Conservation (phyloP, 352 stramenopile species). For the Phytophthora pistaciae region DNA sequence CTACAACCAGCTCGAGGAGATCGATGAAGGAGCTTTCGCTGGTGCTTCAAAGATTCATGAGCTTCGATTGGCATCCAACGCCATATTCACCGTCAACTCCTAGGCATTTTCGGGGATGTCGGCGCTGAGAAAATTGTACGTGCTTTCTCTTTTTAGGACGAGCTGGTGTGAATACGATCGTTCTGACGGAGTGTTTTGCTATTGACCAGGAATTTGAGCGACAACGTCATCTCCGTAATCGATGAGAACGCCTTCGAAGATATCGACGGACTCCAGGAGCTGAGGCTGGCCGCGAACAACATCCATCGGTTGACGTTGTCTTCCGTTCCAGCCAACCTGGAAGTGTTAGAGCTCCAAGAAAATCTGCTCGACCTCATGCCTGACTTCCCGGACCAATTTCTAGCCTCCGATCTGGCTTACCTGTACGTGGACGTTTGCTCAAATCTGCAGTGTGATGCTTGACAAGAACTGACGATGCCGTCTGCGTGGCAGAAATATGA, state of each 20-base stretch:
- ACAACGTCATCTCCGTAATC: slow-evolving; percentile 80
- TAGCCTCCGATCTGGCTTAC: slow-evolving; percentile 44
- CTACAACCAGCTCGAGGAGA: slow-evolving; percentile 68
- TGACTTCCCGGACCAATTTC: slow-evolving; percentile 42
- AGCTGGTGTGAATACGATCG: background rate
- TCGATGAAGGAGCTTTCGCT: slow-evolving; percentile 54
- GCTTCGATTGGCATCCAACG: slow-evolving; percentile 59
- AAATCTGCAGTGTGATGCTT: background rate
- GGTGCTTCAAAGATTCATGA: slow-evolving; percentile 55
- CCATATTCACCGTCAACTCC: slow-evolving; percentile 69
- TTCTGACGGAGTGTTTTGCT: slow-evolving; percentile 3
- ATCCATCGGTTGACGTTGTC: slow-evolving; percentile 54
- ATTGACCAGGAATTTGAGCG: slow-evolving; percentile 58
- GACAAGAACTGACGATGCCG: slow-evolving; percentile 1
- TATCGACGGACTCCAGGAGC: slow-evolving; percentile 48
- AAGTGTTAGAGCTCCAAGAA: slow-evolving; percentile 54
- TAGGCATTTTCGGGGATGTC: slow-evolving; percentile 65
- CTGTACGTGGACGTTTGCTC: slow-evolving; percentile 44
- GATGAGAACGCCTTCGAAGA: slow-evolving; percentile 56
- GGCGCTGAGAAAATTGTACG: slow-evolving; percentile 58
- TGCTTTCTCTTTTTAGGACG: background rate
- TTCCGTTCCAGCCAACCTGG: slow-evolving; percentile 48
- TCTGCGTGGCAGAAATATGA: slow-evolving; percentile 57
- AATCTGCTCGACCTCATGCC: slow-evolving; percentile 70
- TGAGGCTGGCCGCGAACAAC: slow-evolving; percentile 59